These are phyloP conservation scores for Simplicillium aogashimaense DNA, from an alignment of 2,329 filamentous ascomycete genomes.

Conservation along the genomic window DNA sequence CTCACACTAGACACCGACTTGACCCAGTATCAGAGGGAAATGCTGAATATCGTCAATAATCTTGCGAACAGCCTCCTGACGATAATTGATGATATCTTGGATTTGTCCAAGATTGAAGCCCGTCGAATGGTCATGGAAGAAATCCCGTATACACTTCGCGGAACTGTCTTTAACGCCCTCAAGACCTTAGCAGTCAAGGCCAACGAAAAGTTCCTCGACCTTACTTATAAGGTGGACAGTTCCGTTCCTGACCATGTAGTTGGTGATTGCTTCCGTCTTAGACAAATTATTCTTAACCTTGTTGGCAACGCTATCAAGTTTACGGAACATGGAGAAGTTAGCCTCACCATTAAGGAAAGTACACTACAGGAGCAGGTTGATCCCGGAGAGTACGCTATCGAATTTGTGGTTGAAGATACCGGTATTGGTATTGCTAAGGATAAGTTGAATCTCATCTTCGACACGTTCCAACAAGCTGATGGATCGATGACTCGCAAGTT, in stretches of 20 bases:
- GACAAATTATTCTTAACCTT: slow-evolving; percentile 93
- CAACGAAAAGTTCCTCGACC: slow-evolving; percentile 86
- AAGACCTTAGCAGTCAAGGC: slow-evolving; percentile 97
- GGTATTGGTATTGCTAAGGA: slow-evolving; percentile 94
- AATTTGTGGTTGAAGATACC: slow-evolving; percentile 92
- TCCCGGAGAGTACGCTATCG: slow-evolving; percentile 77
- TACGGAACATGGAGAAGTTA: slow-evolving; percentile 92
- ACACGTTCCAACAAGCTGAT: slow-evolving; percentile 97
- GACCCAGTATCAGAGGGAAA: slow-evolving; percentile 91
- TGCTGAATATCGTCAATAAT: slow-evolving; percentile 97
- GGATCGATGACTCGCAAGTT: slow-evolving; percentile 95
- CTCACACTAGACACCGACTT: slow-evolving; percentile 90
- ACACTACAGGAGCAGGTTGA: slow-evolving; percentile 53
- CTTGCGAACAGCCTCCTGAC: slow-evolving; percentile 91
- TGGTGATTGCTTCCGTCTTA: slow-evolving; percentile 89
- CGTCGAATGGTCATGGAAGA: slow-evolving; percentile 98
- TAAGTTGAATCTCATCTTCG: slow-evolving; percentile 94
- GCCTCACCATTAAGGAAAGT: slow-evolving; percentile 72
- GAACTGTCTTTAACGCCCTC: slow-evolving; percentile 92
- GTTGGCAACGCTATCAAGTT: slow-evolving; percentile 99
- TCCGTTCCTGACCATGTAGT: slow-evolving; percentile 92
- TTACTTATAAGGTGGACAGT: slow-evolving; percentile 89
- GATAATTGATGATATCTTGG: slow-evolving; percentile 81
- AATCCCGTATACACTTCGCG: slow-evolving; percentile 88
- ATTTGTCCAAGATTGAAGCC: slow-evolving; percentile 78